Conservation (phyloP, 768 basidiomycete species). For the Saitozyma sp. region DNA sequence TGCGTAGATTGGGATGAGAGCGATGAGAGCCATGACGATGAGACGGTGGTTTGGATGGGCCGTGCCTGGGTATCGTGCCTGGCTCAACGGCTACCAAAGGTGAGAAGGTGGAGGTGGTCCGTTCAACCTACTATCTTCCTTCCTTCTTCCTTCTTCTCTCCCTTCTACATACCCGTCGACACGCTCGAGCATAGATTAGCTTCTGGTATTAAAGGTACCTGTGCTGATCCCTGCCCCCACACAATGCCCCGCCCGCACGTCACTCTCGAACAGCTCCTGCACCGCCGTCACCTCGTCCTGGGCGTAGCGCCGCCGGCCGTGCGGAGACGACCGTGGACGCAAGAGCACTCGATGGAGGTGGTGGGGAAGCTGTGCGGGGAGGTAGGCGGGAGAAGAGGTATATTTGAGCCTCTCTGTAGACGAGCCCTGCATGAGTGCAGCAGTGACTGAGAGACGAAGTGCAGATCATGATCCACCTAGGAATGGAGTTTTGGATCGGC, state of each 20-base stretch:
- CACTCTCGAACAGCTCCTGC: slow-evolving; percentile 9
- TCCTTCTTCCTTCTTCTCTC: background rate
- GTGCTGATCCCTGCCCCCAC: background rate
- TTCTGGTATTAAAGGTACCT: too few species aligned
- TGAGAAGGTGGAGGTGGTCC: too few species aligned
- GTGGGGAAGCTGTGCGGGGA: slow-evolving; percentile 6
- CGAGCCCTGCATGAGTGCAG: too few species aligned
- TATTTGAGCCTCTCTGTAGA: slow-evolving; percentile 1
- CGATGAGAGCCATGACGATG: too few species aligned
- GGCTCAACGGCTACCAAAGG: too few species aligned
- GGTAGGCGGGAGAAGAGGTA: background rate
- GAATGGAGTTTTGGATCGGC: slow-evolving; percentile 19
- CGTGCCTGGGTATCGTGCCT: too few species aligned
- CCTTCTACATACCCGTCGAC: background rate
- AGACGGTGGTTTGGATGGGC: too few species aligned
- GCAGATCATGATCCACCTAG: slow-evolving; percentile 12
- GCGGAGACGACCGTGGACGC: background rate
- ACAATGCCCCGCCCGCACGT: background rate
- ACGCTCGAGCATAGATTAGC: too few species aligned
- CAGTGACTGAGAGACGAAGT: background rate
- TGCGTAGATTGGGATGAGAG: too few species aligned
- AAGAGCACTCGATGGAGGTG: slow-evolving; percentile 2
- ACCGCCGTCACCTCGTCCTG: slow-evolving; percentile 8
- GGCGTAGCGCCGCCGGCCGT: background rate
- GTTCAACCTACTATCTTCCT: too few species aligned